A percentile compares a stretch with the other conserved stretches of the same genome.
Evolutionary conservation across 1,139 yeast genomes (phyloP).

Genomic region (Candida albicans): DNA sequence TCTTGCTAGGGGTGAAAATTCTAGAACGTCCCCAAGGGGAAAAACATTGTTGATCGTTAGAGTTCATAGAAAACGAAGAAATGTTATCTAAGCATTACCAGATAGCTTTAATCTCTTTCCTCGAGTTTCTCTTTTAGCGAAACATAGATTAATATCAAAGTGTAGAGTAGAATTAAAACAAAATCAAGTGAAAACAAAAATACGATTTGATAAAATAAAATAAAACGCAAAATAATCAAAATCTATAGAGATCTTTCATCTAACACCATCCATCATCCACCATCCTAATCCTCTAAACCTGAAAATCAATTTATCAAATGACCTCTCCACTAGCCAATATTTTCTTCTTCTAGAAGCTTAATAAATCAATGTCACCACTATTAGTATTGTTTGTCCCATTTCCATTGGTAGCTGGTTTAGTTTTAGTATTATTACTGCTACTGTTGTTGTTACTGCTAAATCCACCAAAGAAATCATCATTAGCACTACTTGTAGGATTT

Average conservation of each 20-base stretch:
- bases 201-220: neutral
- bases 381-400: slow-evolving; percentile 12
- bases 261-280: too few species aligned
- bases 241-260: neutral
- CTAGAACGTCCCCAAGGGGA: too few species aligned
- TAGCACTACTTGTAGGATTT: slow-evolving; percentile 1
- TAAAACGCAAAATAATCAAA: neutral
- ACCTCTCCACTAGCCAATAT: neutral
- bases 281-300: too few species aligned
- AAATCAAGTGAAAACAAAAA: neutral
- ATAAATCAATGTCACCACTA: slow-evolving; percentile 33
- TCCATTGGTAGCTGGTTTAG: slow-evolving; percentile 6
- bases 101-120: too few species aligned
- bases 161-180: neutral
- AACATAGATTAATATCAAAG: neutral
- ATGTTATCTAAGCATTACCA: too few species aligned
- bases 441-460: neutral
- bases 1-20: too few species aligned
- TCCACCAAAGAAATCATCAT: slow-evolving; percentile 1
- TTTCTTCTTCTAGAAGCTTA: slow-evolving; percentile 25
- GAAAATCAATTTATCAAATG: too few species aligned
- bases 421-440: neutral
- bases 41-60: too few species aligned
- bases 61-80: too few species aligned
- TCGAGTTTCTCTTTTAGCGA: neutral